These are phyloP conservation scores for Lactifluus pinguis DNA, from an alignment of 768 basidiomycete genomes.

Conservation along the genomic window DNA sequence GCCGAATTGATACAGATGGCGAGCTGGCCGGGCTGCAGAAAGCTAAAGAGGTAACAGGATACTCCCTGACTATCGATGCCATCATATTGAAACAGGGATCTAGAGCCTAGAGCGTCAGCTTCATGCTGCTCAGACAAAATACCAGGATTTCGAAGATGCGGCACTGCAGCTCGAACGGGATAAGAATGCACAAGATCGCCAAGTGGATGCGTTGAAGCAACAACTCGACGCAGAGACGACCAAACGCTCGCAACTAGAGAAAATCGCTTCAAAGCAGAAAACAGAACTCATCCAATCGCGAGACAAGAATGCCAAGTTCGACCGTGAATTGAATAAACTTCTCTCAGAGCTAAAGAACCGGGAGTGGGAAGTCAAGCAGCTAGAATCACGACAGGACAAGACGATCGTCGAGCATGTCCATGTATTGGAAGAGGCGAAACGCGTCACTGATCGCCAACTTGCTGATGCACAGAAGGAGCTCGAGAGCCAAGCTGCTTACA, in stretches of 20 bases:
- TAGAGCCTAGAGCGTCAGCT: constrained; percentile 76
- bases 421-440: constrained; percentile 92
- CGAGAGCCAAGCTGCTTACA: constrained; percentile 60
- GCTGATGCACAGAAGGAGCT: constrained; percentile 73
- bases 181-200: constrained; percentile 60
- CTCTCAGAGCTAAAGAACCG: constrained; percentile 70
- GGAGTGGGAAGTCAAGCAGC: constrained; percentile 80
- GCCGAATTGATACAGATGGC: constrained; percentile 58
- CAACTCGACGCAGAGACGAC: constrained; percentile 67
- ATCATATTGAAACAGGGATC: constrained; percentile 7
- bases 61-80: neutral
- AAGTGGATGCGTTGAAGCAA: constrained; percentile 59
- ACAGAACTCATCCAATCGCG: constrained; percentile 59
- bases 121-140: constrained; percentile 59
- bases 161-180: constrained; percentile 79
- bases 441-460: constrained; percentile 86
- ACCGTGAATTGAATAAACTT: constrained; percentile 73
- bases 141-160: constrained; percentile 82
- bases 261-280: constrained; percentile 50
- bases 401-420: constrained; percentile 98
- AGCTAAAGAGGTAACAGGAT: constrained; percentile 58
- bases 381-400: constrained; percentile 86
- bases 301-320: constrained; percentile 60
- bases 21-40: constrained; percentile 52
- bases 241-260: constrained; percentile 70